Base-by-base conservation (phyloP, 257 asterid species). In the Sherardia arvensis region DNA sequence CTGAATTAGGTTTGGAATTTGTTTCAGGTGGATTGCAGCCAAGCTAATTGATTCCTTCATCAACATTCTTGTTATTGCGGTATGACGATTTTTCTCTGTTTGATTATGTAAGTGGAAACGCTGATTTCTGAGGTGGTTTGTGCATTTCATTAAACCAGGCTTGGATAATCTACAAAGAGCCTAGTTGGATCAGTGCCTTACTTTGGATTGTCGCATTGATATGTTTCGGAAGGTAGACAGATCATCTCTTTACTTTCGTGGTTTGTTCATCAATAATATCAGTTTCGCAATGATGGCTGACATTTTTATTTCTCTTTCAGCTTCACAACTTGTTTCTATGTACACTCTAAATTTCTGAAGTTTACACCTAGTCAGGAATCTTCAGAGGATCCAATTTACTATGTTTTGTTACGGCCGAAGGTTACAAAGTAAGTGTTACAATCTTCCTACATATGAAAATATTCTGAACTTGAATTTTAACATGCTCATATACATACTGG, bases 21-120 rank as follows among this genome's bases (percentile, higher is more conserved):
- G 32, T 71, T 79, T 40, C 85, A 89, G 96, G 83, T 89, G 96
- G 95, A 86, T 86, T 93, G 71, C 77, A 62, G 89, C 87, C 38
- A 80, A 88, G 28, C 67, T 86, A 68, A 45, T 89, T 56, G 95
- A 86, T 80, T 83, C 83, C 80, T 89, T 80, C 43, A 83, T 86
- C 76, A 80, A 75, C 61, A 25, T 76, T 32, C 59, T 89, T 18
- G 81, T 72, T 32, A 77, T 86, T 47, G 82, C 86, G 87, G 95
- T 84, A 86, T 66, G 84, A 8, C 28, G 61, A 18, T 55, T 40
- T 45, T 40, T 18, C 56, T 36, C 69, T 65, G 12, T 49, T 8
- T 48, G 61, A 58, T 66, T 49, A 4, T 4, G 1, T 28, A 36
- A 36, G 6, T 10, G 51, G n/a, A 43, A 4, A 2, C n/a, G 17